Percentiles rank a stretch among this genome's conserved stretches.
Conservation (phyloP, 345 rosid species). For the Pistacia vera region DNA sequence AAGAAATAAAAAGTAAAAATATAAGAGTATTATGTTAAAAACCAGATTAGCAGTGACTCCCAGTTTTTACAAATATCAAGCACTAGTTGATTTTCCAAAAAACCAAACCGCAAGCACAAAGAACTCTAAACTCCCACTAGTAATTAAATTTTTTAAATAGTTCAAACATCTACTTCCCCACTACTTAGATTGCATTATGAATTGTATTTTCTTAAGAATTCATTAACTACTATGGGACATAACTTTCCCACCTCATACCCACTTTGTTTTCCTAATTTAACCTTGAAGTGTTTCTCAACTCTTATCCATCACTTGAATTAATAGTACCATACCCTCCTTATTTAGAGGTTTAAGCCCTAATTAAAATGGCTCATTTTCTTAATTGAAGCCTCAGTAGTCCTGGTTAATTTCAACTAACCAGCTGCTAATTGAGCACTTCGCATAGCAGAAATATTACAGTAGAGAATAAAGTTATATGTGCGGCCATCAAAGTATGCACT, state of each 20-base stretch:
- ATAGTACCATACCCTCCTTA: background rate
- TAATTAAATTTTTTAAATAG: too few species aligned
- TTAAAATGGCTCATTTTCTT: background rate
- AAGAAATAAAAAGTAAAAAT: too few species aligned
- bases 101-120: too few species aligned
- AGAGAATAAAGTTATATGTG: too few species aligned
- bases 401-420: background rate
- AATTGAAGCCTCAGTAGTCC: background rate
- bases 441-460: background rate
- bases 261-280: background rate
- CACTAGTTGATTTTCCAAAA: too few species aligned
- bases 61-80: too few species aligned
- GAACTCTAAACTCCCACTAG: too few species aligned
- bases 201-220: too few species aligned
- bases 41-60: too few species aligned
- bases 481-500: background rate
- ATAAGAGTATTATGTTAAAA: too few species aligned
- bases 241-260: background rate
- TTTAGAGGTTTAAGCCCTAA: background rate
- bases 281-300: background rate
- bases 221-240: background rate
- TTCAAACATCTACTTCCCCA: too few species aligned
- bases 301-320: background rate
- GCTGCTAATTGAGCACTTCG: constrained; percentile 1
- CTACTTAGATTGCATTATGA: too few species aligned